These are phyloP conservation scores for Cryptosporidium xiaoi DNA, from an alignment of 169 alveolate species.

Conservation along the genomic window DNA sequence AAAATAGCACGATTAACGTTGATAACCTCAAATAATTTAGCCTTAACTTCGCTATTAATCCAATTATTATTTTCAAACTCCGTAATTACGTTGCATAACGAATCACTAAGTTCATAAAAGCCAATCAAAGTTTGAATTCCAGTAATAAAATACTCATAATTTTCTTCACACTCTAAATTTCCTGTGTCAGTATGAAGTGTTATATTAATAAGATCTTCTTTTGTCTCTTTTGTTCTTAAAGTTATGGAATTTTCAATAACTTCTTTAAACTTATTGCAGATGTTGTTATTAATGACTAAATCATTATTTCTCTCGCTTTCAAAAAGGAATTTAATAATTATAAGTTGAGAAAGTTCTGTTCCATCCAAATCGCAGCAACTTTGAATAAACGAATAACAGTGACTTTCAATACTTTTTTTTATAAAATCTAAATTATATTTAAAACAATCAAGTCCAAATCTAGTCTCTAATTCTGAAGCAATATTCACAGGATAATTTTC, in stretches of 20 bases:
- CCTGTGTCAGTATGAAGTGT: not conserved
- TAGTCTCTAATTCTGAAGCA: not conserved
- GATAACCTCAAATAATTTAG: not conserved
- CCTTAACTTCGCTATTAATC: not conserved
- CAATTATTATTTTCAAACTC: conserved; percentile 35
- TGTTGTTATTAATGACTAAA: not conserved
- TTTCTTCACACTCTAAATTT: not conserved
- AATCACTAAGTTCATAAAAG: conserved; percentile 32
- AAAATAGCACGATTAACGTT: not conserved
- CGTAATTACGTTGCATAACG: not conserved
- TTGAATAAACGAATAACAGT: conserved; percentile 33
- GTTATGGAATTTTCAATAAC: conserved; percentile 9
- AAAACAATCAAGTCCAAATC: not conserved
- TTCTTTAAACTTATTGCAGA: not conserved
- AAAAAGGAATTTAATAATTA: conserved; percentile 15
- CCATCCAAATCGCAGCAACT: conserved; percentile 16
- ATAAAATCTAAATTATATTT: not conserved
- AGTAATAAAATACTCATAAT: not conserved
- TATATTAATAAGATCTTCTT: not conserved
- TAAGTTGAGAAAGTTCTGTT: conserved; percentile 26
- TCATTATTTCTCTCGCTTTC: conserved; percentile 4
- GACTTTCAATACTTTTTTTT: conserved; percentile 13
- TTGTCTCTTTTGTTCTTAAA: conserved; percentile 1
- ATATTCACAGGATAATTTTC: not conserved
- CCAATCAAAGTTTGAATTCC: not conserved